Conservation (phyloP, 1,284 basidiomycete species). For the Ustilago curta region DNA sequence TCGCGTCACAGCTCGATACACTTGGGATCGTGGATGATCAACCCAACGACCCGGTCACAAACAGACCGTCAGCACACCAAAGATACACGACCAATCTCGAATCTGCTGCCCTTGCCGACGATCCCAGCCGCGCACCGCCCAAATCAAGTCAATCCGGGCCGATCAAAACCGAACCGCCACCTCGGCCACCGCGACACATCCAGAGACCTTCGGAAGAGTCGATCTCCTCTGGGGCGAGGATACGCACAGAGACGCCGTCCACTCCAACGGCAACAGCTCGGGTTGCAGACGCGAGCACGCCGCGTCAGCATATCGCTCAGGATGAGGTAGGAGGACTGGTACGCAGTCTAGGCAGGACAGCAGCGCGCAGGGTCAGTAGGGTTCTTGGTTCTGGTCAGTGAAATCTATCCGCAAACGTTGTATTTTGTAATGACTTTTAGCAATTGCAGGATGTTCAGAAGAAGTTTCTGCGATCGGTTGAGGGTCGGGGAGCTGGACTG, state of each 20-base stretch:
- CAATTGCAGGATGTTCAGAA: slow-evolving; percentile 1
- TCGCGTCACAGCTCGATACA: slow-evolving; percentile 32
- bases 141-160: slow-evolving; percentile 33
- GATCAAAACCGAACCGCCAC: slow-evolving; percentile 30
- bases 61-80: not conserved
- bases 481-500: slow-evolving; percentile 7
- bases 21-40: slow-evolving; percentile 3
- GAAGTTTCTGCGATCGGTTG: slow-evolving; percentile 27
- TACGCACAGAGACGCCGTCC: slow-evolving; percentile 10
- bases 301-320: slow-evolving; percentile 3
- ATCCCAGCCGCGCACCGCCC: slow-evolving; percentile 7
- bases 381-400: slow-evolving; percentile 21
- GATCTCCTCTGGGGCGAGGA: slow-evolving; percentile 10
- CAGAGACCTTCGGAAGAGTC: slow-evolving; percentile 32
- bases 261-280: slow-evolving; percentile 15
- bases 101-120: not conserved
- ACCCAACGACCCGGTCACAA: not conserved
- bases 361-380: slow-evolving; percentile 31
- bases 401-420: not conserved
- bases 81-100: slow-evolving; percentile 27
- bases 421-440: not conserved
- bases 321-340: slow-evolving; percentile 9
- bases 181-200: slow-evolving; percentile 33
- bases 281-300: slow-evolving; percentile 20
- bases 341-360: slow-evolving; percentile 28